Base-by-base conservation (phyloP, 2,329 filamentous ascomycete genomes). In the Aspergillus versicolor region DNA sequence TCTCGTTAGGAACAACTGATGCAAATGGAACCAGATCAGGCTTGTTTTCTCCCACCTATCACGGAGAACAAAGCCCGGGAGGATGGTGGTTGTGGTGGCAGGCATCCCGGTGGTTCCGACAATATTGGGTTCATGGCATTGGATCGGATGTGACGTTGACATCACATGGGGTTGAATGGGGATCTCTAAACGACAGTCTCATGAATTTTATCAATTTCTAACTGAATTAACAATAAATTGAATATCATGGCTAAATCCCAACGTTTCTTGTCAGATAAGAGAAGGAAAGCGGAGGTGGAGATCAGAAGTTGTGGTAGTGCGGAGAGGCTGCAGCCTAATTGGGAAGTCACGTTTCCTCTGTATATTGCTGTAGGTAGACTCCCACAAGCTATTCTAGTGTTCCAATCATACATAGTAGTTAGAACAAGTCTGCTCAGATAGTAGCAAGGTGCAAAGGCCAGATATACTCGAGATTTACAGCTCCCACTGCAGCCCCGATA, bases 31-130 rank as follows among this genome's bases (percentile, higher is more conserved):
- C n/a, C 15, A 41, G 15, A 17, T 45, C 17, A 37, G 34, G 27
- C 27, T 30, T 30, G 27, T 37, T 52, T 32, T 22, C 19, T 43
- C 27, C 24, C 34, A 19, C 24, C 32, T 45, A 17, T 52, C 27
- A 45, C 32, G 24, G n/a, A 15, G 5, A 41, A 37, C 17, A 5
- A 27, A 37, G 24, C 3, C 4, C 12, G 30, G 24, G 40, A 17
- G 22, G 38, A 42, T 19, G 22, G 22, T n/a, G 27, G 27, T 30
- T 27, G 24, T 27, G 24, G 24, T 43, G 43, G 30, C 27, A 32
- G 17, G 34, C 17, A 30, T 53, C 7, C 52, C 45, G 52, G 30
- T 19, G 45, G 52, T 55, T 54, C 52, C 44, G 52, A 34, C 17
- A 8, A 13, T 11, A 32, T 44, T 43, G 37, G 27, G 37, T 30